These are phyloP conservation scores for Bjerkandera adusta DNA, from an alignment of 1,284 basidiomycete genomes.

Conservation along the genomic window DNA sequence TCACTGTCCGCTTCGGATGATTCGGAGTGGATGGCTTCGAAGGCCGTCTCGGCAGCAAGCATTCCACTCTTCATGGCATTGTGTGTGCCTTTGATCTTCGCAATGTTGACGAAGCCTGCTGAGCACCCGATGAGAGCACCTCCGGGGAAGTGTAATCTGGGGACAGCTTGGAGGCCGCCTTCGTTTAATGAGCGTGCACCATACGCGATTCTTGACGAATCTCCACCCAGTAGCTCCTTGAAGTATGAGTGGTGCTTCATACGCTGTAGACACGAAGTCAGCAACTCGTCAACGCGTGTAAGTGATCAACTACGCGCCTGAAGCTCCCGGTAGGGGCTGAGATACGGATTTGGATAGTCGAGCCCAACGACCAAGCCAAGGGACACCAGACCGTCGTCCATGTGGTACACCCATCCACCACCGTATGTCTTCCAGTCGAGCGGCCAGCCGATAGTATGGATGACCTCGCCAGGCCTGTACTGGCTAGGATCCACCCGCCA, in stretches of 20 bases:
- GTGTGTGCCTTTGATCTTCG: conserved; percentile 99
- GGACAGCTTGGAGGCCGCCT: conserved; percentile 93
- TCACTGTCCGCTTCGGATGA: conserved; percentile 25
- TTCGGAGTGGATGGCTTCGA: conserved; percentile 52
- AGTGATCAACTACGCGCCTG: conserved; percentile 47
- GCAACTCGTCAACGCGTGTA: neutral
- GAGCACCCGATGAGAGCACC: conserved; percentile 95
- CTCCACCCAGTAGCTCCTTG: conserved; percentile 74
- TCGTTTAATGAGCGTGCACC: conserved; percentile 92
- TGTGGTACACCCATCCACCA: conserved; percentile 95
- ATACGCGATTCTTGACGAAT: conserved; percentile 80
- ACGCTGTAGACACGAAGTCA: conserved; percentile 47
- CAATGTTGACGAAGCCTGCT: conserved; percentile 95
- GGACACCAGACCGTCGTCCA: conserved; percentile 90
- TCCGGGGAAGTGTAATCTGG: conserved; percentile 91
- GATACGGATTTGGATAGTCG: conserved; percentile 94
- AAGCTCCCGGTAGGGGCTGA: conserved; percentile 92
- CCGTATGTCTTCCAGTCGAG: conserved; percentile 87
- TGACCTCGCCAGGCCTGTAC: conserved; percentile 82
- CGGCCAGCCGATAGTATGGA: conserved; percentile 96
- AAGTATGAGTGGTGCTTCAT: conserved; percentile 99
- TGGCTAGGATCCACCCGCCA: conserved; percentile 86
- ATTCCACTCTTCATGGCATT: conserved; percentile 99
- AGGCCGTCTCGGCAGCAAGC: conserved; percentile 91
- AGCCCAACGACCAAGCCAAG: conserved; percentile 92